phyloP scores from a whole-genome alignment of 192 early-diverging fungal genomes.

The Backusella tarrabulga region DNA sequence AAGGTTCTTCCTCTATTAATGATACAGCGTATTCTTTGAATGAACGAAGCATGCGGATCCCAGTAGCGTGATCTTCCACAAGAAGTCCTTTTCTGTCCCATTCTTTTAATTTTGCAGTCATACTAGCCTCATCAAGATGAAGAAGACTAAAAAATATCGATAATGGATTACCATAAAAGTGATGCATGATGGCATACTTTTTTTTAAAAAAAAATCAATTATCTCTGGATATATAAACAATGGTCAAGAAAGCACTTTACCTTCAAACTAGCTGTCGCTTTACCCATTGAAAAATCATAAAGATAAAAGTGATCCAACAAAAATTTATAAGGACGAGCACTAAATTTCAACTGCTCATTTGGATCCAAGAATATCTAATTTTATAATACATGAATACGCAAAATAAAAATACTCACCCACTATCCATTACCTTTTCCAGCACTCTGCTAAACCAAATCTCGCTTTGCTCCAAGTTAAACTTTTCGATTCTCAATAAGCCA shows the following conservation, averaged over 20 bases:
- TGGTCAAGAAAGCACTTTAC: constrained; percentile 28
- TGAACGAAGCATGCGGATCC: constrained; percentile 70
- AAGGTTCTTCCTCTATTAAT: constrained; percentile 34
- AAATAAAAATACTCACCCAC: constrained; percentile 20
- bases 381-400: background rate
- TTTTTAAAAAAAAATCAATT: background rate
- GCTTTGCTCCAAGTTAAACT: constrained; percentile 78
- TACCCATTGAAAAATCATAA: constrained; percentile 77
- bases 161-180: constrained; percentile 84
- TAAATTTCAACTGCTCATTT: constrained; percentile 57
- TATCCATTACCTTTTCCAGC: constrained; percentile 52
- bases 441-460: constrained; percentile 68
- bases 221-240: background rate
- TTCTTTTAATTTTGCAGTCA: background rate
- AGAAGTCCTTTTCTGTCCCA: constrained; percentile 28
- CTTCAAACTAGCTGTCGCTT: constrained; percentile 71
- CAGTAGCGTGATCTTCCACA: constrained; percentile 55
- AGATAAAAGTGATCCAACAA: constrained; percentile 79
- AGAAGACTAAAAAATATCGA: constrained; percentile 40
- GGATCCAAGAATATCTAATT: constrained; percentile 58
- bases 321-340: constrained; percentile 68
- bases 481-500: constrained; percentile 69
- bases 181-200: constrained; percentile 84
- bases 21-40: constrained; percentile 57
- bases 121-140: background rate